Conservation (phyloP, 805 yeast genomes). For the Helenozyma baotianmanensis region DNA sequence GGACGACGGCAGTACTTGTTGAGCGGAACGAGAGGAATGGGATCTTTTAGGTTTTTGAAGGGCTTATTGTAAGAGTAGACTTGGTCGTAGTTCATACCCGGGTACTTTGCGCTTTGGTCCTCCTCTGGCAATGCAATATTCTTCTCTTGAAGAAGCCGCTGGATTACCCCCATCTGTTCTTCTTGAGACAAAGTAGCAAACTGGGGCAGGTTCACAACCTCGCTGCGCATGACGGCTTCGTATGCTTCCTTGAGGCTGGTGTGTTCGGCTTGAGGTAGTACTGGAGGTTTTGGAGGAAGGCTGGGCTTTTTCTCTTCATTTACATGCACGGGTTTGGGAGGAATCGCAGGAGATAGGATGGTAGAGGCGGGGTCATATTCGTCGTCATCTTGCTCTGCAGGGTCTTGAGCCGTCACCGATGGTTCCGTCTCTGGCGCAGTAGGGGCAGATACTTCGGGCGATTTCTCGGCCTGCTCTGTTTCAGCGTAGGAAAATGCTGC, state of each 20-base stretch:
- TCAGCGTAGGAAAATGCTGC: conserved; percentile 8
- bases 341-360: too few species aligned
- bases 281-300: conserved; percentile 12
- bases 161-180: conserved; percentile 29
- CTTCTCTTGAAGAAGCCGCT: conserved; percentile 36
- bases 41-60: conserved; percentile 8
- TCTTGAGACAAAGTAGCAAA: conserved; percentile 32
- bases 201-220: conserved; percentile 29
- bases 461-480: too few species aligned
- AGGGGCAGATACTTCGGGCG: too few species aligned
- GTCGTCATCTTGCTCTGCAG: too few species aligned
- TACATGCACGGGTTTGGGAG: too few species aligned
- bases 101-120: conserved; percentile 2
- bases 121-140: conserved; percentile 23
- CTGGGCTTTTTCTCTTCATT: conserved; percentile 1
- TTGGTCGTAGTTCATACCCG: not conserved
- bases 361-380: too few species aligned
- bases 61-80: conserved; percentile 41
- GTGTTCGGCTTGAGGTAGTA: conserved; percentile 6
- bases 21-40: conserved; percentile 30
- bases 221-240: conserved; percentile 34
- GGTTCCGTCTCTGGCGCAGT: too few species aligned
- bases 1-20: conserved; percentile 47
- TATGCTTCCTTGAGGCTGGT: conserved; percentile 27
- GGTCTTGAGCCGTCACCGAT: too few species aligned